These are phyloP conservation scores for Alternaria ventricosa DNA, from an alignment of 2,329 filamentous ascomycete genomes.

Conservation along the genomic window DNA sequence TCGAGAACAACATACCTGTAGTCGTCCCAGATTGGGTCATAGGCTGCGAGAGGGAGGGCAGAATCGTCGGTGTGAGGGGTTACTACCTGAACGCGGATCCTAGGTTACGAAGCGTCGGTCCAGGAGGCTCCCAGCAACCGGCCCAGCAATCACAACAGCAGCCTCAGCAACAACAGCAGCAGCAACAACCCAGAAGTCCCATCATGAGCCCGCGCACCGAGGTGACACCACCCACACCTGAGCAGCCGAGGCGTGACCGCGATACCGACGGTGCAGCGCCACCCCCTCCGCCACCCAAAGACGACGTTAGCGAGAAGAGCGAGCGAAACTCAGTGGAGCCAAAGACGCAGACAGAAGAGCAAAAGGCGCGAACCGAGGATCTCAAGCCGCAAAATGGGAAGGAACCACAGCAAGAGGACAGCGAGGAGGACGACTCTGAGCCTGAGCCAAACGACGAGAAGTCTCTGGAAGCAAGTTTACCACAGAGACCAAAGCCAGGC, in stretches of 20 bases:
- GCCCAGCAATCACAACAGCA: constrained; percentile 29
- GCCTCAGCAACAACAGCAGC: constrained; percentile 30
- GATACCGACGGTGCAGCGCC: constrained; percentile 32
- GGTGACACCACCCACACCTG: constrained; percentile 60
- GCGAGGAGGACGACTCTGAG: constrained; percentile 33
- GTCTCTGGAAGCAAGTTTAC: constrained; percentile 36
- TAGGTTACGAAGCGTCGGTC: constrained; percentile 62
- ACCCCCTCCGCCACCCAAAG: constrained; percentile 46
- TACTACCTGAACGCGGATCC: constrained; percentile 93
- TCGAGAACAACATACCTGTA: constrained; percentile 97
- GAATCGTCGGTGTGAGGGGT: constrained; percentile 91
- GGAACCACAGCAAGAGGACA: constrained; percentile 32
- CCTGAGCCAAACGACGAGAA: constrained; percentile 30
- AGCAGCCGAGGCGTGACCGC: constrained; percentile 40
- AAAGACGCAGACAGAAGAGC: constrained; percentile 40
- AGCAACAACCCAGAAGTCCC: constrained; percentile 37
- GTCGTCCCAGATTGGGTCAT: constrained; percentile 97
- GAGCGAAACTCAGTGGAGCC: constrained; percentile 35
- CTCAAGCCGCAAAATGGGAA: constrained; percentile 39
- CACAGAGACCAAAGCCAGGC: constrained; percentile 34
- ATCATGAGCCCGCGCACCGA: constrained; percentile 56
- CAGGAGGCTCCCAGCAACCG: constrained; percentile 37
- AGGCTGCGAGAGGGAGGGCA: constrained; percentile 90
- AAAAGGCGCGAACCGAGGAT: constrained; percentile 45
- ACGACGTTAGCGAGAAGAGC: constrained; percentile 32